Evolutionary conservation across 2,329 filamentous ascomycete genomes (phyloP).

Genomic region (Hypoxylon sp.): DNA sequence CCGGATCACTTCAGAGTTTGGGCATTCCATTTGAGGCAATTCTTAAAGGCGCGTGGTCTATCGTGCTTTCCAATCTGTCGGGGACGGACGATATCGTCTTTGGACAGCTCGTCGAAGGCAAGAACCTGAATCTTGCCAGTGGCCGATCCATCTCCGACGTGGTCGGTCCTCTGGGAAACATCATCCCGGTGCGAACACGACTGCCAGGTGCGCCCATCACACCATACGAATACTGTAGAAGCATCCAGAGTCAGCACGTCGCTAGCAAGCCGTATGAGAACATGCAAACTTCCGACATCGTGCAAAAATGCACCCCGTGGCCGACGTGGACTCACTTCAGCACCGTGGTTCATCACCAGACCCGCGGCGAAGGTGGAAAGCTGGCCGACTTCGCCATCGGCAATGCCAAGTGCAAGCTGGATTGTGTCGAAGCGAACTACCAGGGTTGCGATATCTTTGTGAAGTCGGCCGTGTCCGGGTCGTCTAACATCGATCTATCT

Average conservation of each 20-base stretch:
- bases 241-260: conserved; percentile 58
- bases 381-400: conserved; percentile 54
- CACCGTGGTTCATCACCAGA: conserved; percentile 61
- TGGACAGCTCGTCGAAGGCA: conserved; percentile 60
- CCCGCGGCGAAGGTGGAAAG: conserved; percentile 51
- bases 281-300: conserved; percentile 59
- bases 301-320: conserved; percentile 63
- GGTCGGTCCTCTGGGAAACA: conserved; percentile 57
- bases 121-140: conserved; percentile 52
- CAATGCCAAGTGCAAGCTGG: conserved; percentile 55
- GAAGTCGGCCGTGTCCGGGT: conserved; percentile 50
- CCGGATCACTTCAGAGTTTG: conserved; percentile 53
- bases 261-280: conserved; percentile 58
- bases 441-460: conserved; percentile 58
- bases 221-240: conserved; percentile 58
- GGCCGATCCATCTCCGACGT: conserved; percentile 64
- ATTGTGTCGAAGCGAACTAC: conserved; percentile 50
- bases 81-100: conserved; percentile 62
- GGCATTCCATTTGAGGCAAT: conserved; percentile 60
- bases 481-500: conserved; percentile 51
- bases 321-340: conserved; percentile 62
- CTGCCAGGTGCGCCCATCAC: conserved; percentile 55
- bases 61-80: conserved; percentile 60
- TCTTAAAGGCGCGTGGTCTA: conserved; percentile 65
- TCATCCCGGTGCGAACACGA: conserved; percentile 58